Percentiles rank a stretch among this genome's conserved stretches.
Conservation (phyloP, 495 filamentous ascomycete genomes). For the Penicillium tannophilum region DNA sequence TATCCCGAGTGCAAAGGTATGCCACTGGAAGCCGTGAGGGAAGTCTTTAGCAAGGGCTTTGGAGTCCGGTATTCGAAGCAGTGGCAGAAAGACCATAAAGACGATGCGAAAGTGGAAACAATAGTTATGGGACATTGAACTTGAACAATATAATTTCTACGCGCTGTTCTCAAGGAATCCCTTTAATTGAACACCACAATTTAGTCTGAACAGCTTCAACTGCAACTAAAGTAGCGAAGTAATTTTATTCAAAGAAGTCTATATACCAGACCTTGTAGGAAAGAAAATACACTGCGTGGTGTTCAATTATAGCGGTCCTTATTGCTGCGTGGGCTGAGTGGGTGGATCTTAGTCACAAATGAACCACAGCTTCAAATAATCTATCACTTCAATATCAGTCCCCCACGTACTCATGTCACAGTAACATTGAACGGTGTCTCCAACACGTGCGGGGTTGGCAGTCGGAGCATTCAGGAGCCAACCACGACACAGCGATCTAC, state of each 20-base stretch:
- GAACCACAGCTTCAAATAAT: no score
- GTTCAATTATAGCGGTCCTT: no score
- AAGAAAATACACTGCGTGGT: no score
- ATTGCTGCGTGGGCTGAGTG: no score
- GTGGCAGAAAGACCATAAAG: slow-evolving; percentile 37
- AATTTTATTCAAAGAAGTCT: no score
- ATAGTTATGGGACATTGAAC: slow-evolving; percentile 10
- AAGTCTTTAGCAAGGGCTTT: slow-evolving; percentile 47
- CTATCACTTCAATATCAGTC: not conserved
- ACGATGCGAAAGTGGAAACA: slow-evolving; percentile 15
- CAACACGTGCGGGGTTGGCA: slow-evolving; percentile 13
- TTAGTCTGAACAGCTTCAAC: no score
- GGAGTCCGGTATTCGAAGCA: slow-evolving; percentile 42
- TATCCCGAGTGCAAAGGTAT: slow-evolving; percentile 52
- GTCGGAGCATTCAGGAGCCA: slow-evolving; percentile 2
- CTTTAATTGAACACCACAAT: no score
- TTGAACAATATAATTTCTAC: not conserved
- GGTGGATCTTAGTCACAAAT: no score
- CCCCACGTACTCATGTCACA: slow-evolving; percentile 9
- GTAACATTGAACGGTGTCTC: slow-evolving; percentile 5
- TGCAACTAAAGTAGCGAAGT: no score
- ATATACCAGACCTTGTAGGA: no score
- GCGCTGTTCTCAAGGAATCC: not conserved
- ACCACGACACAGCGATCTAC: slow-evolving; percentile 4
- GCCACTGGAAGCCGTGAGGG: slow-evolving; percentile 49